Evolutionary conservation across 225 moss, liverwort and hornwort species (phyloP), one percentile per base, ranked within the genome.

Genomic region (Takakia lepidozioides): DNA sequence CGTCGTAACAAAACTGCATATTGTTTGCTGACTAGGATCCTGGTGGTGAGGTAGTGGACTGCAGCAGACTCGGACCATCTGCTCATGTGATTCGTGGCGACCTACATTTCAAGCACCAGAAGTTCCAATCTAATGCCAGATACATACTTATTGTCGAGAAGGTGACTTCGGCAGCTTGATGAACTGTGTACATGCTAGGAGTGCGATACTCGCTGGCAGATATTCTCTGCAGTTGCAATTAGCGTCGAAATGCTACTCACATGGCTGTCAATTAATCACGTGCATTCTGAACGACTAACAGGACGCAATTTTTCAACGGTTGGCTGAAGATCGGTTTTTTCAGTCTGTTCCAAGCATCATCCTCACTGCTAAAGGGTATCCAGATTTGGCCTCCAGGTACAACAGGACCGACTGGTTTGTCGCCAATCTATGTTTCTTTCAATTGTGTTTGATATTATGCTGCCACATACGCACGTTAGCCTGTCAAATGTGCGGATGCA

Each of bases 381-480:
- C 92, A 19, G 92, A 88, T 58, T 68, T 93, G 73, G 92, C 92
- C 17, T 85, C 92, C 57, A 93, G 92, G 92, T 93, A 43, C 42
- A 25, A n/a, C n/a, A n/a, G n/a, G n/a, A n/a, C n/a, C n/a, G n/a
- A n/a, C n/a, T n/a, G n/a, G n/a, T n/a, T n/a, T n/a, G n/a, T n/a
- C n/a, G n/a, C n/a, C n/a, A n/a, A n/a, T n/a, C n/a, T n/a, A n/a
- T n/a, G n/a, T n/a, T n/a, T n/a, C n/a, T n/a, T n/a, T n/a, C n/a
- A n/a, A n/a, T n/a, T n/a, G n/a, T n/a, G n/a, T n/a, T n/a, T n/a
- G n/a, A n/a, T n/a, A n/a, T n/a, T n/a, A n/a, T n/a, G n/a, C n/a
- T n/a, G n/a, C n/a, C n/a, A n/a, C n/a, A n/a, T n/a, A n/a, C n/a
- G n/a, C n/a, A n/a, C n/a, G n/a, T n/a, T n/a, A n/a, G n/a, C n/a